These are phyloP conservation scores for Cordyceps cateniannulata DNA, from an alignment of 2,329 filamentous ascomycete genomes.

Conservation along the genomic window DNA sequence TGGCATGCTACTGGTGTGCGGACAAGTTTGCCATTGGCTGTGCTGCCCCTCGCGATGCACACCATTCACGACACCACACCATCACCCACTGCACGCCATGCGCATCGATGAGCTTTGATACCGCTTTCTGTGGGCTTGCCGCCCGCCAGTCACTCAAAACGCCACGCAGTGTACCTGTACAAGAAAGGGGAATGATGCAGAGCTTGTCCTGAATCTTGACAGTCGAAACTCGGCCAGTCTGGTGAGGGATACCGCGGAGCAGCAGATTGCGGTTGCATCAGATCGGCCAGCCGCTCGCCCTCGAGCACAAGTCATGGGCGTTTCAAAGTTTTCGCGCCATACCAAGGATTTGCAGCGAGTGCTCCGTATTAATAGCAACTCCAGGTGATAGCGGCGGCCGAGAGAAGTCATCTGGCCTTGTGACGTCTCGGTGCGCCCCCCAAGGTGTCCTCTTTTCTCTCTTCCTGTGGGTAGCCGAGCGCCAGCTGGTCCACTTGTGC, in stretches of 20 bases:
- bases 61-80: neutral
- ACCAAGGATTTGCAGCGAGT: neutral
- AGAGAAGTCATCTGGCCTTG: conserved; percentile 7
- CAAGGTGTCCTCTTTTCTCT: conserved; percentile 1
- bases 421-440: neutral
- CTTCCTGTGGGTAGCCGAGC: conserved; percentile 1
- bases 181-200: neutral
- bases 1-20: neutral
- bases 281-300: neutral
- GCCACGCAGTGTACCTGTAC: too few relatives aligned
- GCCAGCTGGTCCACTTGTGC: neutral
- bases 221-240: neutral
- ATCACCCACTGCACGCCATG: neutral
- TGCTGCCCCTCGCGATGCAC: neutral
- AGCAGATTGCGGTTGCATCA: neutral
- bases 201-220: neutral
- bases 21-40: neutral
- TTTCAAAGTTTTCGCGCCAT: conserved; percentile 1
- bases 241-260: neutral
- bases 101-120: neutral
- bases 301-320: neutral
- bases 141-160: too few relatives aligned
- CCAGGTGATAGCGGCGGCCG: neutral
- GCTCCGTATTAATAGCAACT: neutral
- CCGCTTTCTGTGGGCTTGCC: neutral